Percentiles rank a stretch among this genome's conserved stretches.
phyloP scores from a whole-genome alignment of 139 green algal species.

The Chara braunii region DNA sequence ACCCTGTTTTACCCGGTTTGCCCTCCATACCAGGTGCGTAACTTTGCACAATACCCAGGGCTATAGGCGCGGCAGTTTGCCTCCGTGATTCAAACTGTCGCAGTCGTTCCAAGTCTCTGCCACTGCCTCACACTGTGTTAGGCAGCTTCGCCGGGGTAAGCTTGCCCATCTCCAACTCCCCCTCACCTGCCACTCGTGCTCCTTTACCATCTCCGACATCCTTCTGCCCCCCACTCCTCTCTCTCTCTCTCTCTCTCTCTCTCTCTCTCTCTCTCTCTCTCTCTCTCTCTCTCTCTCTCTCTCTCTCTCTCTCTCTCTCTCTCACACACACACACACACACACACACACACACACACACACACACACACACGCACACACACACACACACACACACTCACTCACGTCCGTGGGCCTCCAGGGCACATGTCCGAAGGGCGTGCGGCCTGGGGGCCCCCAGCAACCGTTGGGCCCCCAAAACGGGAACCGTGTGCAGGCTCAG shows the following conservation, averaged over 20 bases:
- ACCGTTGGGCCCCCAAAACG: no score
- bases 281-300: neutral
- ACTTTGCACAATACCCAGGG: neutral
- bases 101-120: neutral
- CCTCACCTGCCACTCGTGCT: neutral
- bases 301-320: neutral
- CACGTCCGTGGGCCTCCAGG: no score
- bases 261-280: neutral
- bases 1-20: no score
- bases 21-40: neutral
- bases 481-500: no score
- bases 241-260: slow-evolving; percentile 4
- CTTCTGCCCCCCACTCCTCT: no score
- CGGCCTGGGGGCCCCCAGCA: no score
- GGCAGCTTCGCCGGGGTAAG: neutral
- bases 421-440: no score
- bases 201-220: neutral
- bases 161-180: neutral
- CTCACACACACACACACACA: no score
- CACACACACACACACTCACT: no score
- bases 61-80: neutral
- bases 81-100: neutral
- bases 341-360: no score
- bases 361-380: no score
- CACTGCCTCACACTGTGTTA: neutral